A percentile compares a stretch with the other conserved stretches of the same genome.
phyloP scores from a whole-genome alignment of 2,329 filamentous ascomycete species.

The Colletotrichum sp. region DNA sequence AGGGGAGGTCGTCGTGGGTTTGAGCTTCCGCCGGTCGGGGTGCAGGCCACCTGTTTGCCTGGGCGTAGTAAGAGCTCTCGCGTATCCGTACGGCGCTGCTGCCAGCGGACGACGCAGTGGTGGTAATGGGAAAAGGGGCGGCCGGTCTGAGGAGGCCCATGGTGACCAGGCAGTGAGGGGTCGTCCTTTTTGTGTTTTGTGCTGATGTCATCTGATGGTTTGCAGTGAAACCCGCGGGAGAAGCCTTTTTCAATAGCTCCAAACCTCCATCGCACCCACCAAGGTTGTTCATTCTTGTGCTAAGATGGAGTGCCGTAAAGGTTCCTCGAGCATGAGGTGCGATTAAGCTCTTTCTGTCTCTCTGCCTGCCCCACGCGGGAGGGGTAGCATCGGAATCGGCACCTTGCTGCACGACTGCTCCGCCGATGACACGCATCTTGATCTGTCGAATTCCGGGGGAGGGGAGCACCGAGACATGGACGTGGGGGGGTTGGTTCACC shows the following conservation, averaged over 20 bases:
- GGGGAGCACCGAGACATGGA: neutral
- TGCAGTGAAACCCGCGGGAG: neutral
- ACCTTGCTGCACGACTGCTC: neutral
- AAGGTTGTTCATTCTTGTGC: neutral
- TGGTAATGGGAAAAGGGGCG: accelerated
- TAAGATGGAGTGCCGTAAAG: neutral
- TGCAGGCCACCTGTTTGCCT: neutral
- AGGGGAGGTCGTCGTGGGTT: accelerated
- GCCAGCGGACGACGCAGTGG: neutral
- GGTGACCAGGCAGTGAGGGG: neutral
- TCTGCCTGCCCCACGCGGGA: neutral
- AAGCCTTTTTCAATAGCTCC: neutral
- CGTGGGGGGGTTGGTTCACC: neutral
- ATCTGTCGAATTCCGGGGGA: neutral
- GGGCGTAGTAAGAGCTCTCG: neutral
- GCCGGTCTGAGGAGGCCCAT: too few species aligned
- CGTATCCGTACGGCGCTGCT: neutral
- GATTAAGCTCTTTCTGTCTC: neutral
- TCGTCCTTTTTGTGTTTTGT: neutral
- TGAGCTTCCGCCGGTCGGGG: accelerated
- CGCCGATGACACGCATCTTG: neutral
- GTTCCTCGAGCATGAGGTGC: neutral
- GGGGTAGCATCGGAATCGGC: neutral
- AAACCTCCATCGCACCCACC: neutral
- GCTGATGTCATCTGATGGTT: neutral